Percentiles rank a stretch among this genome's conserved stretches.
Conservation (phyloP, 2,329 filamentous ascomycete species). For the Trichoderma breve region DNA sequence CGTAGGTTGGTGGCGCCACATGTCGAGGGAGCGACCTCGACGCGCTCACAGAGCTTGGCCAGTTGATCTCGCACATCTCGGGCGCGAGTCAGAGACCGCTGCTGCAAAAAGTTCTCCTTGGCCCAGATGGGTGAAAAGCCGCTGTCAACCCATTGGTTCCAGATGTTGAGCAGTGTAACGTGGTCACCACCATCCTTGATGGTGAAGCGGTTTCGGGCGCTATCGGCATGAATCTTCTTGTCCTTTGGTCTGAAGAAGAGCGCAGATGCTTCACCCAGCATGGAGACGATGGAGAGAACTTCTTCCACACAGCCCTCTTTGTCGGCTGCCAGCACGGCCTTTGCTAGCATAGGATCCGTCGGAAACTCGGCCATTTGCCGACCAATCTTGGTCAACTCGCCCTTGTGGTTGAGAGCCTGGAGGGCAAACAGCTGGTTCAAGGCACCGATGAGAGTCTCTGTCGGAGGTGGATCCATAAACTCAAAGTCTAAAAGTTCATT, state of each 20-base stretch:
- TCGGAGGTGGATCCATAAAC: conserved; percentile 90
- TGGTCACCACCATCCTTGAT: conserved; percentile 90
- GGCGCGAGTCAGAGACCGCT: conserved; percentile 81
- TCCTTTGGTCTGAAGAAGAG: conserved; percentile 95
- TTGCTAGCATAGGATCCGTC: conserved; percentile 86
- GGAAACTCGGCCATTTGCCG: conserved; percentile 96
- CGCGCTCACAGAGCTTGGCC: conserved; percentile 85
- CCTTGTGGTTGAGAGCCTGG: conserved; percentile 82
- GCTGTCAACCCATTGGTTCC: conserved; percentile 90
- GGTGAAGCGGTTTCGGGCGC: conserved; percentile 83
- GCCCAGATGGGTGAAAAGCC: conserved; percentile 88
- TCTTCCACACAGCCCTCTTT: conserved; percentile 93
- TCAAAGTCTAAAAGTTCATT: conserved; percentile 92
- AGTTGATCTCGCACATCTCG: conserved; percentile 92
- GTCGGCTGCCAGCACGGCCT: conserved; percentile 82
- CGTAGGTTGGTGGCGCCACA: conserved; percentile 66
- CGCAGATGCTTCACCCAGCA: conserved; percentile 83
- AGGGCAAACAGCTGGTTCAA: conserved; percentile 90
- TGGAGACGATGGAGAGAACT: conserved; percentile 87
- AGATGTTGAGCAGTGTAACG: conserved; percentile 84
- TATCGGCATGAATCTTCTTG: conserved; percentile 95
- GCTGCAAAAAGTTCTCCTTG: conserved; percentile 90
- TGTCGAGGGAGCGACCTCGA: conserved; percentile 74
- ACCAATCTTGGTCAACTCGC: conserved; percentile 85
- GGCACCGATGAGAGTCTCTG: conserved; percentile 83